Evolutionary conservation across 1,284 basidiomycete genomes (phyloP).

Genomic region (Volvariella volvacea): DNA sequence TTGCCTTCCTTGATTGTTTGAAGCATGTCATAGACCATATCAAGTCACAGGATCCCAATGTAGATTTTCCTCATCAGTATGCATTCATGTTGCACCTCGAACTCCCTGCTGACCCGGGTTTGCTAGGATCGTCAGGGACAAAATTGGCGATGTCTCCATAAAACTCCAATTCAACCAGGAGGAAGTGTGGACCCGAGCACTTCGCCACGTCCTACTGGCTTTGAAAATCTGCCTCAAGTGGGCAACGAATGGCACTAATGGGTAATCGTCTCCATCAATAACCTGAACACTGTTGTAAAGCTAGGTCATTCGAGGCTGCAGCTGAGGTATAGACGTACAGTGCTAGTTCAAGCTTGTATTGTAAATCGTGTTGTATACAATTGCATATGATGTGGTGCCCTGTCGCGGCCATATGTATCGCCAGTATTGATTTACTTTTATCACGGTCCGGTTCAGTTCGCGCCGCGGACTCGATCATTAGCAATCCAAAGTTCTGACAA

Average conservation of each 20-base stretch:
- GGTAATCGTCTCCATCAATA: conserved; percentile 29
- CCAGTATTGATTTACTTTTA: neutral
- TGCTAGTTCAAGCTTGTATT: no score
- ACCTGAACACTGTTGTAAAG: no score
- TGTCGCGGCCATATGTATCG: neutral
- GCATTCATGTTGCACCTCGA: conserved; percentile 20
- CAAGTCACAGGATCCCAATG: conserved; percentile 58
- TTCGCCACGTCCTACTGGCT: conserved; percentile 86
- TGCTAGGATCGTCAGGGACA: conserved; percentile 83
- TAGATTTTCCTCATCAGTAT: conserved; percentile 84
- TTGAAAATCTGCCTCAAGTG: conserved; percentile 83
- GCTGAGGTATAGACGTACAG: no score
- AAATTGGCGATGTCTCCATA: conserved; percentile 92
- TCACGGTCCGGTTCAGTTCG: neutral
- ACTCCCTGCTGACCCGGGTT: conserved; percentile 5
- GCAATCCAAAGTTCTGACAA: conserved; percentile 8
- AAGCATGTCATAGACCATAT: conserved; percentile 87
- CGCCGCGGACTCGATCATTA: conserved; percentile 4
- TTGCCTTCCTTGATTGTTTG: conserved; percentile 91
- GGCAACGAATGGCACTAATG: conserved; percentile 71
- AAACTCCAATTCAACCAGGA: conserved; percentile 93
- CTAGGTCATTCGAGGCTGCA: no score
- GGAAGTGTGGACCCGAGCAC: conserved; percentile 92
- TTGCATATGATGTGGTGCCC: neutral
- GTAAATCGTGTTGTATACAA: neutral